These are phyloP conservation scores for Solanum habrochaites DNA, from an alignment of 257 asterid species.

Conservation along the genomic window DNA sequence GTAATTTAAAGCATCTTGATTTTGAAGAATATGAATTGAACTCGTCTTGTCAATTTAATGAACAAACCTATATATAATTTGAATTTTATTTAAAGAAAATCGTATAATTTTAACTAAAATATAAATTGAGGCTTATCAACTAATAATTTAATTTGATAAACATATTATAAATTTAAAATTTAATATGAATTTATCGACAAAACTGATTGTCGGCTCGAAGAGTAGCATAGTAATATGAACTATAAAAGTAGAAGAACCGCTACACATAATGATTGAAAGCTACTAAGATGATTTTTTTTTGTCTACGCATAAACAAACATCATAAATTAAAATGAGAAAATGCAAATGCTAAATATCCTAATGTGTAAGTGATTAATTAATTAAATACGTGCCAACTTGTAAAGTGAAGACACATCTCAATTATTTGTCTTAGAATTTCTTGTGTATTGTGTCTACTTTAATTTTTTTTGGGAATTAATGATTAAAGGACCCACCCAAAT, in stretches of 20 bases:
- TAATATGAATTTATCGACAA: too few relatives aligned
- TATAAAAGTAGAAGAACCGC: background rate
- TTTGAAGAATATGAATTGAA: too few relatives aligned
- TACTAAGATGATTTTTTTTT: background rate
- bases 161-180: too few relatives aligned
- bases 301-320: background rate
- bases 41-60: too few relatives aligned
- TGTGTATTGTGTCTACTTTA: background rate
- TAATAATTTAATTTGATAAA: too few relatives aligned
- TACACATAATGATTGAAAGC: background rate
- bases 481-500: background rate
- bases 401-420: background rate
- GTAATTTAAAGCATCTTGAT: too few relatives aligned
- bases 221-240: too few relatives aligned
- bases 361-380: background rate
- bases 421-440: background rate
- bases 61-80: too few relatives aligned
- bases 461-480: background rate
- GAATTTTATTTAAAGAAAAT: too few relatives aligned
- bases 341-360: background rate
- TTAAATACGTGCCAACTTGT: background rate
- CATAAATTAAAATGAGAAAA: background rate
- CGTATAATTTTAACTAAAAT: too few relatives aligned
- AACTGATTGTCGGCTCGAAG: too few relatives aligned
- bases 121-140: too few relatives aligned